phyloP scores from a whole-genome alignment of 208 protist genomes.

The Angomonas desouzai region DNA sequence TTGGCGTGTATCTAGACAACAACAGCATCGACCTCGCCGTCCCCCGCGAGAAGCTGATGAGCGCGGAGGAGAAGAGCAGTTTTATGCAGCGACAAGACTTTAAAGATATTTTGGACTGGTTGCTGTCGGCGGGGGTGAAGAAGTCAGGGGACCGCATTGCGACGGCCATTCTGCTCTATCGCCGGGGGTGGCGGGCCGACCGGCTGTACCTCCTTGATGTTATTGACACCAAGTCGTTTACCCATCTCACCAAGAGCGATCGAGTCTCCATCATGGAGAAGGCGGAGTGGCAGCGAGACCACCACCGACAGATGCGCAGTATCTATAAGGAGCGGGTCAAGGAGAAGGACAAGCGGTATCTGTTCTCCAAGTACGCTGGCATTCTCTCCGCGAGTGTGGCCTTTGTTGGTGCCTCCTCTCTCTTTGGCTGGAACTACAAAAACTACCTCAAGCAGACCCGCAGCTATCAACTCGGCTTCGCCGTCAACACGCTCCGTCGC shows the following conservation, averaged over 20 bases:
- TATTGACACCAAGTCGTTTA: constrained; percentile 59
- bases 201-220: constrained; percentile 78
- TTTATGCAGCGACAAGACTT: constrained; percentile 41
- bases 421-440: constrained; percentile 90
- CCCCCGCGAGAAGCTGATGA: constrained; percentile 34
- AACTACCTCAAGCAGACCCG: constrained; percentile 84
- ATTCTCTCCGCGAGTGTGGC: constrained; percentile 82
- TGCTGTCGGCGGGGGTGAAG: constrained; percentile 64
- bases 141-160: constrained; percentile 39
- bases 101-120: constrained; percentile 69
- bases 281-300: constrained; percentile 86
- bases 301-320: constrained; percentile 76
- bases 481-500: constrained; percentile 29
- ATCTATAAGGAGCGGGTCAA: constrained; percentile 83
- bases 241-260: constrained; percentile 69
- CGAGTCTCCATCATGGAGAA: constrained; percentile 85
- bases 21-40: constrained; percentile 77
- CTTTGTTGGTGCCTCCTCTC: constrained; percentile 71
- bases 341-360: constrained; percentile 76
- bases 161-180: constrained; percentile 76
- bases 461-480: constrained; percentile 68
- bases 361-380: constrained; percentile 85
- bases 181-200: constrained; percentile 77
- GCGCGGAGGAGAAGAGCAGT: background rate
- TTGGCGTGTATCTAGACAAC: constrained; percentile 79